Percentiles rank a stretch among this genome's conserved stretches.
These are phyloP conservation scores for Pseudozyma sp. DNA, from an alignment of 1,284 basidiomycete species.

Conservation along the genomic window DNA sequence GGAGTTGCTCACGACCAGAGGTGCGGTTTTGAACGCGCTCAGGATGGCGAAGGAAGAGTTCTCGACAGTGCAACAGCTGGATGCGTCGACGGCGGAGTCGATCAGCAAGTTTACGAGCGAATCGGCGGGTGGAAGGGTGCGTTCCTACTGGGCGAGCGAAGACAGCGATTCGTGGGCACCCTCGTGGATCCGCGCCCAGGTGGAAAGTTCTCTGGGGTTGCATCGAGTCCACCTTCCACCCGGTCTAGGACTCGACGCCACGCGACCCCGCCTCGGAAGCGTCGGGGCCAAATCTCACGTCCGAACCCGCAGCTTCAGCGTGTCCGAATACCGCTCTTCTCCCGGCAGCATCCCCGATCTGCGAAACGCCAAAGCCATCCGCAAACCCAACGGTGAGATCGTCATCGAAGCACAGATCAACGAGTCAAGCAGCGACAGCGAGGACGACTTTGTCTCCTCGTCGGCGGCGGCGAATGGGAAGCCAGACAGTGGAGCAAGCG, in stretches of 20 bases:
- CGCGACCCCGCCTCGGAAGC: not conserved
- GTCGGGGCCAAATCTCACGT: constrained; percentile 3
- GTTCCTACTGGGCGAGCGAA: constrained; percentile 27
- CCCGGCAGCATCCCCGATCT: constrained; percentile 24
- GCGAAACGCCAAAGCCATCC: constrained; percentile 32
- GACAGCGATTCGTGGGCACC: constrained; percentile 50
- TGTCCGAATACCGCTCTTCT: constrained; percentile 32
- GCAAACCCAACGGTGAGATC: constrained; percentile 46
- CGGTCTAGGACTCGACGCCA: not conserved
- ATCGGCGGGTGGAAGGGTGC: constrained; percentile 3
- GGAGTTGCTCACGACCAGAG: constrained; percentile 41
- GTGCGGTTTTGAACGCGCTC: constrained; percentile 47
- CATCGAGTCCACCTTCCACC: constrained; percentile 31
- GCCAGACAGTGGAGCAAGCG: not conserved
- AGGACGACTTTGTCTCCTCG: constrained; percentile 2
- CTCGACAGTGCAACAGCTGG: constrained; percentile 27
- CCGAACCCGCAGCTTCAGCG: constrained; percentile 36
- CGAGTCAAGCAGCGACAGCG: constrained; percentile 22
- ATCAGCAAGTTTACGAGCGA: constrained; percentile 13
- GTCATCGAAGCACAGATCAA: constrained; percentile 42
- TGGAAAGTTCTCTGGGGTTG: constrained; percentile 26
- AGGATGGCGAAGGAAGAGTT: constrained; percentile 58
- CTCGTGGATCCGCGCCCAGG: constrained; percentile 45
- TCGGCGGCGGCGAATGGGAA: not conserved
- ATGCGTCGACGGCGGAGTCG: constrained; percentile 19